phyloP scores from a whole-genome alignment of 2,329 filamentous ascomycete species.

The Diaporthe eres region DNA sequence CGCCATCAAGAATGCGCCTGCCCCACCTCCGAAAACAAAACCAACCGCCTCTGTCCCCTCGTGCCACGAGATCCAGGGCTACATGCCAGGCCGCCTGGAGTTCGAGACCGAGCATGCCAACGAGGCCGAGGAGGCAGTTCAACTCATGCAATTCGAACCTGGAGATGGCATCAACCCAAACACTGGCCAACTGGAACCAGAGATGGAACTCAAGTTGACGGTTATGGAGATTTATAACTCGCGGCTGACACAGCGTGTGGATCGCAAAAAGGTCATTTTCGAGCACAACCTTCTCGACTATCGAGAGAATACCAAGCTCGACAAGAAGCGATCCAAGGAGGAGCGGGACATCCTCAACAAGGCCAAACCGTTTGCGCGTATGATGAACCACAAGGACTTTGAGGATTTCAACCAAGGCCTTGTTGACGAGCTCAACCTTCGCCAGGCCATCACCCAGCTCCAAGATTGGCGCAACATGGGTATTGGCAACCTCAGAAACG shows the following conservation, averaged over 20 bases:
- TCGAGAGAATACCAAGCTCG: slow-evolving; percentile 86
- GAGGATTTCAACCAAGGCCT: slow-evolving; percentile 87
- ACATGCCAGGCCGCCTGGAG: slow-evolving; percentile 97
- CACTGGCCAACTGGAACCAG: slow-evolving; percentile 90
- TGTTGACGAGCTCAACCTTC: slow-evolving; percentile 90
- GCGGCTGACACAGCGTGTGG: slow-evolving; percentile 88
- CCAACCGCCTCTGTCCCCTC: slow-evolving; percentile 95
- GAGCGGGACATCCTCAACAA: slow-evolving; percentile 93
- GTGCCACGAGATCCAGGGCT: slow-evolving; percentile 98
- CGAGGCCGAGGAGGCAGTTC: slow-evolving; percentile 97
- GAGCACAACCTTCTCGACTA: slow-evolving; percentile 96
- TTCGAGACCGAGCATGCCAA: slow-evolving; percentile 99
- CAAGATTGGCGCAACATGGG: slow-evolving; percentile 93
- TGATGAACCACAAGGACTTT: slow-evolving; percentile 96
- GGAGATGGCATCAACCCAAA: slow-evolving; percentile 90
- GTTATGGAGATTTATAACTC: slow-evolving; percentile 99
- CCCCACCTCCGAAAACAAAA: slow-evolving; percentile 91
- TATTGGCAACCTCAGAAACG: slow-evolving; percentile 86
- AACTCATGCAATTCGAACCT: slow-evolving; percentile 98
- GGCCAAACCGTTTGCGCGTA: slow-evolving; percentile 93
- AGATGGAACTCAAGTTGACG: slow-evolving; percentile 97
- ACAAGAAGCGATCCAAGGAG: slow-evolving; percentile 97
- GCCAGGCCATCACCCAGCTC: slow-evolving; percentile 89
- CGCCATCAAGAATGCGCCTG: slow-evolving; percentile 84
- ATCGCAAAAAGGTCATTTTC: slow-evolving; percentile 96